These are phyloP conservation scores for Rhodamnia rubescens DNA, from an alignment of 345 rosid genomes.

Conservation along the genomic window DNA sequence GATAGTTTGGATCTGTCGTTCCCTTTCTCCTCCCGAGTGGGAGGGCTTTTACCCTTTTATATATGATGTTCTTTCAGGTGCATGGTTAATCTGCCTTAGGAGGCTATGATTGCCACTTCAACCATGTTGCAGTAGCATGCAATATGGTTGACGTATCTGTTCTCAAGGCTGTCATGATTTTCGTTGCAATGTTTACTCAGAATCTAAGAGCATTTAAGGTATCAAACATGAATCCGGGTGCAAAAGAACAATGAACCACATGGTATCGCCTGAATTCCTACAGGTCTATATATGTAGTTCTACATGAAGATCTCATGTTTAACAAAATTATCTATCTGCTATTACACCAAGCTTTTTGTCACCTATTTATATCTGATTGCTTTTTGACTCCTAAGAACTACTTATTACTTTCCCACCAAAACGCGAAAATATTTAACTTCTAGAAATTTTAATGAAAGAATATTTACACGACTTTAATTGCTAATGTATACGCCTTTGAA, in stretches of 20 bases:
- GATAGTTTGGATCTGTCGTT: not conserved
- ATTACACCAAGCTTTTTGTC: not conserved
- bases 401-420: not conserved
- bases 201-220: not conserved
- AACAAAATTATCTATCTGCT: not conserved
- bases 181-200: not conserved
- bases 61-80: not conserved
- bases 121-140: not conserved
- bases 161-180: not conserved
- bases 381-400: not conserved
- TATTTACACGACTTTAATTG: not conserved
- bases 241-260: not conserved
- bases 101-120: not conserved
- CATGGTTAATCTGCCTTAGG: not conserved
- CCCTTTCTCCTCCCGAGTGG: not conserved
- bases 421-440: not conserved
- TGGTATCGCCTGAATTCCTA: not conserved
- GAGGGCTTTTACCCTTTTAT: not conserved
- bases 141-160: not conserved
- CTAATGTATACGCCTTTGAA: not conserved
- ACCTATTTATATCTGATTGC: not conserved
- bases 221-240: not conserved
- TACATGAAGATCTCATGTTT: not conserved
- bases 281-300: not conserved
- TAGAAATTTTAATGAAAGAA: not conserved